Evolutionary conservation across 306 rosid genomes (phyloP).

Genomic region (Arachis stenosperma): DNA sequence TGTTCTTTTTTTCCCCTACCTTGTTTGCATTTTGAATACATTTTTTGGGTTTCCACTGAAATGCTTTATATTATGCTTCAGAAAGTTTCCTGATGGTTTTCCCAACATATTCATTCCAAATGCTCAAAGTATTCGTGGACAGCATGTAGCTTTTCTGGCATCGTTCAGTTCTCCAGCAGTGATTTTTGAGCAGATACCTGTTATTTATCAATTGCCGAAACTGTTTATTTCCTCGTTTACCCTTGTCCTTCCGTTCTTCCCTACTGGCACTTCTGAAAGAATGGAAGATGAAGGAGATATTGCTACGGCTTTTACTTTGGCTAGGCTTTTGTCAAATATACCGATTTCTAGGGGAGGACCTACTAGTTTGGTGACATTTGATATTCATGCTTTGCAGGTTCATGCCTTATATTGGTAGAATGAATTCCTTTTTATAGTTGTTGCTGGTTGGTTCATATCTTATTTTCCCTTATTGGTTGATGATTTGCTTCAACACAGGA

Average conservation of each 20-base stretch:
- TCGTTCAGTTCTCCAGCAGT: slow-evolving; percentile 91
- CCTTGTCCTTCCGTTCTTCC: slow-evolving; percentile 94
- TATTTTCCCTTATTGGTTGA: slow-evolving; percentile 25
- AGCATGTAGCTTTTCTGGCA: slow-evolving; percentile 93
- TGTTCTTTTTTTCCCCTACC: background rate
- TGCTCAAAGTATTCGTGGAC: slow-evolving; percentile 94
- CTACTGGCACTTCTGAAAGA: slow-evolving; percentile 93
- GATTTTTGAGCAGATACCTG: slow-evolving; percentile 97
- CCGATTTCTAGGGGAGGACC: slow-evolving; percentile 99
- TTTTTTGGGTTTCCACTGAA: slow-evolving; percentile 38
- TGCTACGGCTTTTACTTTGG: slow-evolving; percentile 95
- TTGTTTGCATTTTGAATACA: slow-evolving; percentile 5
- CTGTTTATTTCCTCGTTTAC: slow-evolving; percentile 85
- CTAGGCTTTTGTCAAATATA: slow-evolving; percentile 86
- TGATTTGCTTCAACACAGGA: slow-evolving; percentile 58
- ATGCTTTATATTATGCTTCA: slow-evolving; percentile 42
- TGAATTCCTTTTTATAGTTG: slow-evolving; percentile 35
- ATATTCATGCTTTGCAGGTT: slow-evolving; percentile 99
- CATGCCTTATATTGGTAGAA: slow-evolving; percentile 31
- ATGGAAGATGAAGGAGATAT: slow-evolving; percentile 99
- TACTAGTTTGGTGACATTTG: slow-evolving; percentile 90
- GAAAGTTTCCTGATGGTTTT: slow-evolving; percentile 96
- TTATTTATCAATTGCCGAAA: slow-evolving; percentile 90
- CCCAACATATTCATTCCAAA: slow-evolving; percentile 97
- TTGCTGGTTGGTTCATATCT: slow-evolving; percentile 11